phyloP scores from a whole-genome alignment of 1,284 basidiomycete species.

The Cutaneotrichosporon sp. region DNA sequence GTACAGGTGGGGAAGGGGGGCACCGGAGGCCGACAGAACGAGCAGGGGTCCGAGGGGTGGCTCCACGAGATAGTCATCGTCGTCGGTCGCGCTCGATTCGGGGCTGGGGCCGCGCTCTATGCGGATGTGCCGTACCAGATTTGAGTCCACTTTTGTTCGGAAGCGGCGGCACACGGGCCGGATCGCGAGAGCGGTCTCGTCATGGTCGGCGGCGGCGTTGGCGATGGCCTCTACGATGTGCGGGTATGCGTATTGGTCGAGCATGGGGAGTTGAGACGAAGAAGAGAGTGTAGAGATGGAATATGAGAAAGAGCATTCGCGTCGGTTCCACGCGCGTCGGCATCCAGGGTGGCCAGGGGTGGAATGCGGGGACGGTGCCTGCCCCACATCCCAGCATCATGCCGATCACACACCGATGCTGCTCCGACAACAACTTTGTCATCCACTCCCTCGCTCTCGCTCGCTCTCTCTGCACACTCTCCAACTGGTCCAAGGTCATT shows the following conservation, averaged over 20 bases:
- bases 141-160: neutral
- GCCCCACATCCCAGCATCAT: neutral
- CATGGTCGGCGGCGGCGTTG: neutral
- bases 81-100: neutral
- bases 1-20: neutral
- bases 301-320: neutral
- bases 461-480: neutral
- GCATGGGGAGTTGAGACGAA: neutral
- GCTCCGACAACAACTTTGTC: neutral
- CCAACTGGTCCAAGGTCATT: neutral
- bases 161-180: neutral
- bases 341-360: too few relatives aligned
- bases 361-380: neutral
- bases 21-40: neutral
- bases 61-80: neutral
- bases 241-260: neutral
- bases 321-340: neutral
- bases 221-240: slow-evolving; percentile 6
- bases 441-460: neutral
- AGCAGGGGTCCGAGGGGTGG: neutral
- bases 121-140: neutral
- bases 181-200: neutral
- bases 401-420: neutral
- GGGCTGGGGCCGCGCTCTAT: neutral
- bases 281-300: neutral